These are phyloP conservation scores for Paecilomyces sp. DNA, from an alignment of 2,329 filamentous ascomycete genomes.

Conservation along the genomic window DNA sequence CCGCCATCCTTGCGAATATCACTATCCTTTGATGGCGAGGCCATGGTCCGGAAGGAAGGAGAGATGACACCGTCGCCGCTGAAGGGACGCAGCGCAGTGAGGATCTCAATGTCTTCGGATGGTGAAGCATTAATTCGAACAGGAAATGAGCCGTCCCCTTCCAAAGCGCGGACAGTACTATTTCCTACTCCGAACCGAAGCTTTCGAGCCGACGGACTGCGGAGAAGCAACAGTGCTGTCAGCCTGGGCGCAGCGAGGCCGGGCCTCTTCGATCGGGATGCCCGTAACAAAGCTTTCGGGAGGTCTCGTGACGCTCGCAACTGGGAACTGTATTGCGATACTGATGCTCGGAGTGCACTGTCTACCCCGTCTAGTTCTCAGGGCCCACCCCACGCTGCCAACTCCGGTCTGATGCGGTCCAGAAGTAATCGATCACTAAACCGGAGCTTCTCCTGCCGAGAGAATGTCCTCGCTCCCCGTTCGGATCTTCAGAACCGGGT, in stretches of 20 bases:
- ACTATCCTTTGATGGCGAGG: constrained; percentile 34
- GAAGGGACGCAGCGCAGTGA: constrained; percentile 48
- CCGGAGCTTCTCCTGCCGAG: constrained; percentile 52
- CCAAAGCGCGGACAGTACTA: constrained; percentile 45
- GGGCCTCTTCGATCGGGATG: constrained; percentile 38
- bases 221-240: constrained; percentile 65
- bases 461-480: constrained; percentile 24
- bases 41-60: constrained; percentile 29
- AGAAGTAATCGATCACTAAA: constrained; percentile 50
- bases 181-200: constrained; percentile 39
- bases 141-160: constrained; percentile 62
- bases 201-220: constrained; percentile 49
- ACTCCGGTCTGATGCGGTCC: constrained; percentile 73
- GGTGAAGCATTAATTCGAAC: constrained; percentile 82
- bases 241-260: constrained; percentile 52
- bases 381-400: constrained; percentile 55
- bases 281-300: constrained; percentile 51
- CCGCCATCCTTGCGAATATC: constrained; percentile 35
- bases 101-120: constrained; percentile 76
- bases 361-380: constrained; percentile 77
- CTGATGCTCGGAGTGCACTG: constrained; percentile 69
- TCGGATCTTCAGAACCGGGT: constrained; percentile 42
- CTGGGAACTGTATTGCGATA: constrained; percentile 88
- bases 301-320: constrained; percentile 80
- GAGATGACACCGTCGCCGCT: constrained; percentile 35